Conservation (phyloP, 352 stramenopile species). For the Phytophthora cajani region DNA sequence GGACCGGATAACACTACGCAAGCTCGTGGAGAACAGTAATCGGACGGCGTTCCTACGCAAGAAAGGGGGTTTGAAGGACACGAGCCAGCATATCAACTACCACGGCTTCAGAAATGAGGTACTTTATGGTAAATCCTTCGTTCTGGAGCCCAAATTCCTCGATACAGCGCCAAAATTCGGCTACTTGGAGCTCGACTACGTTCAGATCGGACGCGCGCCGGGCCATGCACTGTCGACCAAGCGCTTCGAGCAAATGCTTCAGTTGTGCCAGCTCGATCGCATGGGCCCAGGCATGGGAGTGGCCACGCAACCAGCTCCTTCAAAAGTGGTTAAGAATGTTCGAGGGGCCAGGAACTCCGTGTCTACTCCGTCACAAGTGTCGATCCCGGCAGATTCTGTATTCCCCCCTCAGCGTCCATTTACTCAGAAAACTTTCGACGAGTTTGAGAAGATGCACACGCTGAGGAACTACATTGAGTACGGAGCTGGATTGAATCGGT, state of each 20-base stretch:
- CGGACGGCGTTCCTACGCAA: constrained; percentile 78
- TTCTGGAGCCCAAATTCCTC: constrained; percentile 65
- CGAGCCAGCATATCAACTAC: constrained; percentile 74
- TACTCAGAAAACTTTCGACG: constrained; percentile 51
- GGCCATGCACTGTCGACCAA: constrained; percentile 59
- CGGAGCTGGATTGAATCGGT: constrained; percentile 53
- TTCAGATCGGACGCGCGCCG: constrained; percentile 53
- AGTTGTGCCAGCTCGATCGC: constrained; percentile 58
- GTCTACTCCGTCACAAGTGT: background rate
- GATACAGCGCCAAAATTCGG: constrained; percentile 74
- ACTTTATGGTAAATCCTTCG: constrained; percentile 67
- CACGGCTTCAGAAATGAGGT: constrained; percentile 83
- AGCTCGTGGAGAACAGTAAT: constrained; percentile 82
- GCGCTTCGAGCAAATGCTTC: constrained; percentile 71
- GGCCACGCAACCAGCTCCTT: background rate
- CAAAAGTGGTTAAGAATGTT: constrained; percentile 1
- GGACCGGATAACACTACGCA: constrained; percentile 71
- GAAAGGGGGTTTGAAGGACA: constrained; percentile 70
- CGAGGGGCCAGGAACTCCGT: constrained; percentile 11
- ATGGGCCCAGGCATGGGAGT: constrained; percentile 53
- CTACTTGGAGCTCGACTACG: constrained; percentile 80
- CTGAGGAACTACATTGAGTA: constrained; percentile 70
- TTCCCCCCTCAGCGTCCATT: constrained; percentile 54
- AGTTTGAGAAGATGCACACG: constrained; percentile 73
- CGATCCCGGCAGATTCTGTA: constrained; percentile 9